phyloP scores from a whole-genome alignment of 2,329 filamentous ascomycete genomes.

The Verticillium dahliae region DNA sequence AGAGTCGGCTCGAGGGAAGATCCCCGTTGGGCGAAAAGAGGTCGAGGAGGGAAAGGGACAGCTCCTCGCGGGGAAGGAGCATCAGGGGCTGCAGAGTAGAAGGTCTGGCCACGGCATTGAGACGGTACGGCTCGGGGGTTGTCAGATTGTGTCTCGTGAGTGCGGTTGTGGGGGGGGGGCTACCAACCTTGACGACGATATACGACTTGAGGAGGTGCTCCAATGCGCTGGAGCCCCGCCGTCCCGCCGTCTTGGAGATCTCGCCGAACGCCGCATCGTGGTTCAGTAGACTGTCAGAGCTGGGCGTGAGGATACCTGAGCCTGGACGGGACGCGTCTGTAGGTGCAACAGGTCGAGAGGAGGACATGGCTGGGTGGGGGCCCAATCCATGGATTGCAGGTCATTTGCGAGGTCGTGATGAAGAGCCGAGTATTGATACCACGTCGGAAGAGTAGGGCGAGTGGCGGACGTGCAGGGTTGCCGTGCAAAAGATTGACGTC shows the following conservation, averaged over 20 bases:
- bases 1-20: slow-evolving; percentile 47
- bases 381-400: slow-evolving; percentile 4
- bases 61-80: slow-evolving; percentile 53
- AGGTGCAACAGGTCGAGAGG: slow-evolving; percentile 6
- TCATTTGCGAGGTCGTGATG: background rate
- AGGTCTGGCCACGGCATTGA: slow-evolving; percentile 44
- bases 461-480: background rate
- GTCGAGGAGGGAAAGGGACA: slow-evolving; percentile 58
- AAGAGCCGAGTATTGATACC: background rate
- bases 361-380: slow-evolving; percentile 4
- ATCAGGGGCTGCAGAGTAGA: slow-evolving; percentile 53
- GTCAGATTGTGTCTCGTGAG: slow-evolving; percentile 9
- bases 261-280: slow-evolving; percentile 10
- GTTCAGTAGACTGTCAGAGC: slow-evolving; percentile 30
- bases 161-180: background rate
- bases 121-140: slow-evolving; percentile 44
- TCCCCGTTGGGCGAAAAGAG: slow-evolving; percentile 42
- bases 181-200: slow-evolving; percentile 45
- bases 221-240: slow-evolving; percentile 32
- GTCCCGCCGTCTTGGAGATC: slow-evolving; percentile 19
- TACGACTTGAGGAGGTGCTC: slow-evolving; percentile 44
- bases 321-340: slow-evolving; percentile 43
- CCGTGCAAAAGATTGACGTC: background rate
- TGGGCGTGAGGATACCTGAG: slow-evolving; percentile 33
- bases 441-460: background rate